Conservation (phyloP, 495 filamentous ascomycete genomes). For the Poronia punctata region DNA sequence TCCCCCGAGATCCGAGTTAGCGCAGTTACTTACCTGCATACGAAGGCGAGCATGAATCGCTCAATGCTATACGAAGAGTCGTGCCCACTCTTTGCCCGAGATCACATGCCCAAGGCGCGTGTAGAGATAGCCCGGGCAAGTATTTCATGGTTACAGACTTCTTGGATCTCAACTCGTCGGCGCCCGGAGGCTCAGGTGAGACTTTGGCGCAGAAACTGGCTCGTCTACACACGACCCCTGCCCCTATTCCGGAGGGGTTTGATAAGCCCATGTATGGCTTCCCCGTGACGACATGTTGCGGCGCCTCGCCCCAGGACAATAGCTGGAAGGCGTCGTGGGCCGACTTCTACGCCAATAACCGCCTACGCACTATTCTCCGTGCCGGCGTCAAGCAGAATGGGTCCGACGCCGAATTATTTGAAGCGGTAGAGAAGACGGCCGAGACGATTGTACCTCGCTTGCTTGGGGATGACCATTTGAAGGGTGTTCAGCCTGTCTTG, state of each 20-base stretch:
- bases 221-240: slow-evolving; percentile 69
- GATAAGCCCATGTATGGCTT: slow-evolving; percentile 67
- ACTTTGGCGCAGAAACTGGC: slow-evolving; percentile 71
- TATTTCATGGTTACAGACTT: slow-evolving; percentile 79
- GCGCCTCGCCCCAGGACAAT: slow-evolving; percentile 76
- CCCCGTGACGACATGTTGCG: slow-evolving; percentile 75
- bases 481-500: slow-evolving; percentile 60
- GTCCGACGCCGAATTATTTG: slow-evolving; percentile 49
- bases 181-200: slow-evolving; percentile 31
- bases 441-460: slow-evolving; percentile 61
- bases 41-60: slow-evolving; percentile 69
- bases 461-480: slow-evolving; percentile 59
- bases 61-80: slow-evolving; percentile 67
- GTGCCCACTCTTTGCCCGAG: slow-evolving; percentile 70
- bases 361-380: slow-evolving; percentile 57
- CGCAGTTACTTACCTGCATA: slow-evolving; percentile 6
- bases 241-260: slow-evolving; percentile 55
- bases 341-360: slow-evolving; percentile 71
- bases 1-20: too few relatives aligned
- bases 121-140: slow-evolving; percentile 41
- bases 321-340: slow-evolving; percentile 62
- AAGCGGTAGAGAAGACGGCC: slow-evolving; percentile 57
- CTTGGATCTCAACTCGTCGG: slow-evolving; percentile 51
- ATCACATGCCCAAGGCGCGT: slow-evolving; percentile 60
- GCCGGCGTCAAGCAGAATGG: slow-evolving; percentile 57